Evolutionary conservation across 2,329 filamentous ascomycete species (phyloP).

Genomic region (Sarocladiaceae sp.): DNA sequence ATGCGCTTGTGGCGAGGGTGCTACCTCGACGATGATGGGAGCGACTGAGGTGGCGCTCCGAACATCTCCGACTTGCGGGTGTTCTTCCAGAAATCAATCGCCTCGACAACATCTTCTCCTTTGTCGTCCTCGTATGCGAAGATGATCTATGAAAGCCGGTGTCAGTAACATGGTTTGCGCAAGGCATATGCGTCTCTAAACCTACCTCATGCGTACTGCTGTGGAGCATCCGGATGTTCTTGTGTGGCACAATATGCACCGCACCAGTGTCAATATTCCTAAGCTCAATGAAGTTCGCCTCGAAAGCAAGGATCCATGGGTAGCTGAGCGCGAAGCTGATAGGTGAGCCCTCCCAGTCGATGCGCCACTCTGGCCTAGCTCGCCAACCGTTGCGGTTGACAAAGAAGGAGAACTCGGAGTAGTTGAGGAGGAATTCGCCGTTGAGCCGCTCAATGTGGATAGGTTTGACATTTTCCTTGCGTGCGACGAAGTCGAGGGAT

Average conservation of each 20-base stretch:
- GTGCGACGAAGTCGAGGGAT: constrained; percentile 91
- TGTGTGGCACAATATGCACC: constrained; percentile 92
- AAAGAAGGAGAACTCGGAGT: constrained; percentile 98
- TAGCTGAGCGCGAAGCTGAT: constrained; percentile 91
- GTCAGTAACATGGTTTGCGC: neutral
- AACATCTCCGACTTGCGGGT: constrained; percentile 43
- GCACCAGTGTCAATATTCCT: constrained; percentile 90
- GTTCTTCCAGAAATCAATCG: constrained; percentile 91
- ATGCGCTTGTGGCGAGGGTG: no score
- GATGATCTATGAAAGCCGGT: constrained; percentile 59
- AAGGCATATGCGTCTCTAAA: neutral
- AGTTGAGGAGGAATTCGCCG: constrained; percentile 95
- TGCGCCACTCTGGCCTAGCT: constrained; percentile 90
- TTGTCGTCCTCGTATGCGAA: constrained; percentile 96
- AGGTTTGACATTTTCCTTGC: constrained; percentile 87
- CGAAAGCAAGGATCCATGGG: constrained; percentile 95
- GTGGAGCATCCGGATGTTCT: constrained; percentile 96
- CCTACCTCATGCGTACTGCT: constrained; percentile 92
- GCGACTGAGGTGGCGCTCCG: constrained; percentile 15
- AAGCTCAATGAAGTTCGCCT: constrained; percentile 95
- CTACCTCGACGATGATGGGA: neutral
- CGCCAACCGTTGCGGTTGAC: constrained; percentile 98
- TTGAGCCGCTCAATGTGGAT: constrained; percentile 97
- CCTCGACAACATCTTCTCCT: constrained; percentile 88
- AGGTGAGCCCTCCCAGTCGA: constrained; percentile 93